A percentile compares a stretch with the other conserved stretches of the same genome.
Evolutionary conservation across 345 rosid species (phyloP).

Genomic region (Eucalyptus curtisii): DNA sequence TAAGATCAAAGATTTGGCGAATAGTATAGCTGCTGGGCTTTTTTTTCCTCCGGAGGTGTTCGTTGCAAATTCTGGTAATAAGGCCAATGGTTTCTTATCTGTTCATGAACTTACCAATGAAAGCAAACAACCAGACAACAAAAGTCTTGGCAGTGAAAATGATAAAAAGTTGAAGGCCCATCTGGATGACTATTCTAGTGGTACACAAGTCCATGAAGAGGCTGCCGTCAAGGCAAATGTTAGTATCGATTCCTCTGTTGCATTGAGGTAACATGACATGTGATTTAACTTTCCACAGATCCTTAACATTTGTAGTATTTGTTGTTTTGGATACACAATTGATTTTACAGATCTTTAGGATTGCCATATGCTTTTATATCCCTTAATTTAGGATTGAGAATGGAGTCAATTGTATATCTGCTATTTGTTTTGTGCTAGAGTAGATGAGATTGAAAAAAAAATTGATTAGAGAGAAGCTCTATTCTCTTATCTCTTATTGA

Average conservation of each 20-base stretch:
- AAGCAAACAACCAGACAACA: slow-evolving; percentile 19
- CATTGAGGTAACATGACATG: slow-evolving; percentile 47
- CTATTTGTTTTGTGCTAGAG: background rate
- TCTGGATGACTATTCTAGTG: slow-evolving; percentile 17
- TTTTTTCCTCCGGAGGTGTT: slow-evolving; percentile 62
- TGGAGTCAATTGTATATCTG: background rate
- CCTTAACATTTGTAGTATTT: background rate
- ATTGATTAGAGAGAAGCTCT: background rate
- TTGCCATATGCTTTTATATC: background rate
- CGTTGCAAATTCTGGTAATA: slow-evolving; percentile 29
- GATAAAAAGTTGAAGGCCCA: slow-evolving; percentile 14
- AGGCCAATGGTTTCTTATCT: slow-evolving; percentile 38
- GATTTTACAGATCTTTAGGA: background rate
- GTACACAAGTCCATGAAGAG: slow-evolving; percentile 27
- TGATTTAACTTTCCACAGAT: background rate
- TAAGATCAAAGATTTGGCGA: slow-evolving; percentile 95
- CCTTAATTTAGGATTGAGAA: background rate
- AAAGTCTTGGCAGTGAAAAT: slow-evolving; percentile 14
- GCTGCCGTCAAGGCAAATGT: slow-evolving; percentile 5
- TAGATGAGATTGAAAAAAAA: background rate
- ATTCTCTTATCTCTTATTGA: background rate
- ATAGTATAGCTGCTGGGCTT: slow-evolving; percentile 81
- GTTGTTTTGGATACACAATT: background rate
- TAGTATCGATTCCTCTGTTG: slow-evolving; percentile 12
- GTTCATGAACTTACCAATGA: slow-evolving; percentile 19